These are phyloP conservation scores for Diaporthe sp. DNA, from an alignment of 2,329 filamentous ascomycete genomes.

Conservation along the genomic window DNA sequence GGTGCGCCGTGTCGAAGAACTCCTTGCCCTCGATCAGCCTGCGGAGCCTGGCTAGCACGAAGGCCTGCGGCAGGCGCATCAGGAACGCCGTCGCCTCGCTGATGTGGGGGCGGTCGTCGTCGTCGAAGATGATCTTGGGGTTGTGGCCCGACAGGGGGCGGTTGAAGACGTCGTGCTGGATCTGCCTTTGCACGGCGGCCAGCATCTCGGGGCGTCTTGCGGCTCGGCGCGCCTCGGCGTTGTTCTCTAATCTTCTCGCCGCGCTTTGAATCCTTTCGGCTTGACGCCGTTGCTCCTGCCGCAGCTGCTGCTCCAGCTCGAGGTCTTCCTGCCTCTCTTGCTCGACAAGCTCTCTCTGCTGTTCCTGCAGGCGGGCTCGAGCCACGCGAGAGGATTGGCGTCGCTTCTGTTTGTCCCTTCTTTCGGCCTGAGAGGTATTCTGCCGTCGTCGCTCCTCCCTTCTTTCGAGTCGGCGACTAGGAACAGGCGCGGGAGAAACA, in stretches of 20 bases:
- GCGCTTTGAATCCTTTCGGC: background rate
- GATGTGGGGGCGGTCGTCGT: conserved; percentile 3
- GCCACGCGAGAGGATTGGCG: background rate
- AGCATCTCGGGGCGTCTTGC: too few species aligned
- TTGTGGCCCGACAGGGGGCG: conserved; percentile 17
- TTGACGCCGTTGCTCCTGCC: background rate
- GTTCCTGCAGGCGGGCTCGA: background rate
- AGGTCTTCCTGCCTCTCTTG: conserved; percentile 12
- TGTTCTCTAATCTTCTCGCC: background rate
- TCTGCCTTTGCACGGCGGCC: background rate
- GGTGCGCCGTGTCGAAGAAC: conserved; percentile 20
- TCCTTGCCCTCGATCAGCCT: background rate
- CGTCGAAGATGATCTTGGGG: background rate
- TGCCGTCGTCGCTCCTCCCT: background rate
- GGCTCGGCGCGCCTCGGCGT: too few species aligned
- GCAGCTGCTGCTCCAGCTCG: conserved; percentile 9
- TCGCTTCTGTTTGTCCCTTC: background rate
- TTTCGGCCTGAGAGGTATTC: background rate
- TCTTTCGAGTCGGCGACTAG: background rate
- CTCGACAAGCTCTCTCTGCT: background rate
- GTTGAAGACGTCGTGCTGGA: conserved; percentile 1
- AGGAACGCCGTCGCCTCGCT: conserved; percentile 27
- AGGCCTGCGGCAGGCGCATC: conserved; percentile 1
- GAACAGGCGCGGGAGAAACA: background rate
- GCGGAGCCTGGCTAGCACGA: background rate